Evolutionary conservation across 139 green algal genomes (phyloP).

Genomic region (Deuterostichococcus epilithicus): DNA sequence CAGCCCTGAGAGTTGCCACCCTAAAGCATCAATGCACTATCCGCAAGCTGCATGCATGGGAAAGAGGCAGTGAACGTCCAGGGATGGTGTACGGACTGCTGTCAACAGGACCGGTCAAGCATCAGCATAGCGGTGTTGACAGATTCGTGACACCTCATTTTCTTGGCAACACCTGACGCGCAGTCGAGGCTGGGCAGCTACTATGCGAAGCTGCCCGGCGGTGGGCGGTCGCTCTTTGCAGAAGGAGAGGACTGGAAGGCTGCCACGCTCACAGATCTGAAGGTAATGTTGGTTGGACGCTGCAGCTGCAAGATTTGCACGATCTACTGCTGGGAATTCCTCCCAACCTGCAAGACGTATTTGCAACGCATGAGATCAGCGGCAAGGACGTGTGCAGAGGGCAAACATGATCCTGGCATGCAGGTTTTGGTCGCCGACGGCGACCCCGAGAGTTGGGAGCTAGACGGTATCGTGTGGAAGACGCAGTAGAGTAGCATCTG

Average conservation of each 20-base stretch:
- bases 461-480: conserved; percentile 44
- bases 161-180: neutral
- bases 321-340: neutral
- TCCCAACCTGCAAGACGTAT: neutral
- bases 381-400: neutral
- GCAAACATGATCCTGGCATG: neutral
- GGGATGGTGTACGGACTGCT: too few relatives aligned
- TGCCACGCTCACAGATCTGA: conserved; percentile 42
- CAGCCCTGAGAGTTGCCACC: too few relatives aligned
- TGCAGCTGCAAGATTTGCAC: neutral
- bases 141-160: neutral
- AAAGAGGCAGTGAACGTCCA: too few relatives aligned
- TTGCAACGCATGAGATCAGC: neutral
- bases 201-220: conserved; percentile 48
- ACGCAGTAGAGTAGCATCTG: too few relatives aligned
- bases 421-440: conserved; percentile 34
- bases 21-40: too few relatives aligned
- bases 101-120: too few relatives aligned
- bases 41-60: too few relatives aligned
- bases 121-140: too few relatives aligned
- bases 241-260: conserved; percentile 27
- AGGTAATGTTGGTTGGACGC: conserved; percentile 31
- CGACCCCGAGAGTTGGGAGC: conserved; percentile 24
- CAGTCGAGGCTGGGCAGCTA: conserved; percentile 53
- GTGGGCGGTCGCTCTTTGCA: conserved; percentile 52